phyloP scores from a whole-genome alignment of 2,329 filamentous ascomycete genomes.

The Xenoacremonium recifei region DNA sequence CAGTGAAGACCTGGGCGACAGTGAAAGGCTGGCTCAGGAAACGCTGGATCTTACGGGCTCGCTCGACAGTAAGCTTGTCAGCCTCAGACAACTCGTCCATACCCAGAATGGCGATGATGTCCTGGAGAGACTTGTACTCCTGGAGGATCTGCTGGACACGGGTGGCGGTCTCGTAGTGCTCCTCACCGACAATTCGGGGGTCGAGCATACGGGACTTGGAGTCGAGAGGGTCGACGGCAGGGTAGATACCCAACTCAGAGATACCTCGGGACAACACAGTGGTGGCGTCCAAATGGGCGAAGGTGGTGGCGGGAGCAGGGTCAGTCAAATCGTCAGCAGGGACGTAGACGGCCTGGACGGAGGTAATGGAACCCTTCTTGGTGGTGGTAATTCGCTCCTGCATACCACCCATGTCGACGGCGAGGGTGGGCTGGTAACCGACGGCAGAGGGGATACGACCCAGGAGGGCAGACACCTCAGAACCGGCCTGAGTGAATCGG shows the following conservation, averaged over 20 bases:
- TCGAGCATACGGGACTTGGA: slow-evolving; percentile 99
- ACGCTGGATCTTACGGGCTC: slow-evolving; percentile 99
- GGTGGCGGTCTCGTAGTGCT: slow-evolving; percentile 94
- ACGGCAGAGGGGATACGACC: slow-evolving; percentile 99
- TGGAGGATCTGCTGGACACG: slow-evolving; percentile 99
- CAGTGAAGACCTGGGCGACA: slow-evolving; percentile 78
- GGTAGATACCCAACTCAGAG: slow-evolving; percentile 99
- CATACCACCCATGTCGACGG: slow-evolving; percentile 99
- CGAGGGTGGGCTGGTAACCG: slow-evolving; percentile 99
- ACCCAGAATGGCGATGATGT: slow-evolving; percentile 99
- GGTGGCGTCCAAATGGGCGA: slow-evolving; percentile 99
- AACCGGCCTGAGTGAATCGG: slow-evolving; percentile 99
- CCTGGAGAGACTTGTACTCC: slow-evolving; percentile 99
- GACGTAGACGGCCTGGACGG: slow-evolving; percentile 99
- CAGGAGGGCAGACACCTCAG: slow-evolving; percentile 97
- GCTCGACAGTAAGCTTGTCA: slow-evolving; percentile 99
- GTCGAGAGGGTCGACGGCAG: slow-evolving; percentile 98
- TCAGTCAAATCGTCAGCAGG: slow-evolving; percentile 99
- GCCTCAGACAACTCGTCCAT: slow-evolving; percentile 99
- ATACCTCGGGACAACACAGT: slow-evolving; percentile 99
- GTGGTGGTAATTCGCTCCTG: slow-evolving; percentile 99
- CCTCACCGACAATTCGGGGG: slow-evolving; percentile 95
- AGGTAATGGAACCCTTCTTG: slow-evolving; percentile 99
- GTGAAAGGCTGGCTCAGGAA: slow-evolving; percentile 99
- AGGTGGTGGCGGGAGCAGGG: slow-evolving; percentile 98